These are phyloP conservation scores for Lentinus tigrinus DNA, from an alignment of 768 basidiomycete genomes.

Conservation along the genomic window DNA sequence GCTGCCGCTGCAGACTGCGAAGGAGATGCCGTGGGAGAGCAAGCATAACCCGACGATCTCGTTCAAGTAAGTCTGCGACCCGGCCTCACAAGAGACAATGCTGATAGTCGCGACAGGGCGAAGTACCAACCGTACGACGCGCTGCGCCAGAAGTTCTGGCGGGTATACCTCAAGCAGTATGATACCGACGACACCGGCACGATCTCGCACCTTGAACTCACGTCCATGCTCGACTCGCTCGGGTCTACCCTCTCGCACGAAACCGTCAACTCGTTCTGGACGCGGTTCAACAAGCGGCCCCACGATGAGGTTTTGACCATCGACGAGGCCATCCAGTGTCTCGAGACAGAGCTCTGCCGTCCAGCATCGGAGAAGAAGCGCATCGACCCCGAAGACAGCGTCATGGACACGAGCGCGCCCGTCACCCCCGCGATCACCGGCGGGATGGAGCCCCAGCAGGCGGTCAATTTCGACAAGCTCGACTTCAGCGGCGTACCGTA, in stretches of 20 bases:
- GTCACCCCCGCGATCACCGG: slow-evolving; percentile 49
- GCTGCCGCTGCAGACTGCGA: slow-evolving; percentile 58
- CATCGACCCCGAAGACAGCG: slow-evolving; percentile 48
- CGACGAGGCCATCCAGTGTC: slow-evolving; percentile 77
- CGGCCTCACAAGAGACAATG: neutral
- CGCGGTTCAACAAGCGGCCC: slow-evolving; percentile 60
- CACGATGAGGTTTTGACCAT: slow-evolving; percentile 70
- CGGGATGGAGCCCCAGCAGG: slow-evolving; percentile 39
- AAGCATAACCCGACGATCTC: slow-evolving; percentile 69
- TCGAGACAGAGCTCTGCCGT: slow-evolving; percentile 81
- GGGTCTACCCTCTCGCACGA: slow-evolving; percentile 83
- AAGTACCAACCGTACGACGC: slow-evolving; percentile 96
- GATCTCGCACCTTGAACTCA: slow-evolving; percentile 82
- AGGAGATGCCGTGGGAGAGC: slow-evolving; percentile 68
- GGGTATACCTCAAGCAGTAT: slow-evolving; percentile 84
- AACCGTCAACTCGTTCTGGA: slow-evolving; percentile 85
- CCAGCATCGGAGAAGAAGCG: slow-evolving; percentile 70
- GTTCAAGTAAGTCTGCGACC: slow-evolving; percentile 48
- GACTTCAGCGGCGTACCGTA: slow-evolving; percentile 61
- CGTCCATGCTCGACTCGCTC: slow-evolving; percentile 94
- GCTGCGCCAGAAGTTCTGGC: slow-evolving; percentile 88
- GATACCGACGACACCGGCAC: slow-evolving; percentile 79
- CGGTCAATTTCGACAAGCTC: slow-evolving; percentile 47
- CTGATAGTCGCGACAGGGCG: slow-evolving; percentile 49
- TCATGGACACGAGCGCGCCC: slow-evolving; percentile 46